Evolutionary conservation across 2,329 filamentous ascomycete species (phyloP).

Genomic region (Fusarium floridanum): DNA sequence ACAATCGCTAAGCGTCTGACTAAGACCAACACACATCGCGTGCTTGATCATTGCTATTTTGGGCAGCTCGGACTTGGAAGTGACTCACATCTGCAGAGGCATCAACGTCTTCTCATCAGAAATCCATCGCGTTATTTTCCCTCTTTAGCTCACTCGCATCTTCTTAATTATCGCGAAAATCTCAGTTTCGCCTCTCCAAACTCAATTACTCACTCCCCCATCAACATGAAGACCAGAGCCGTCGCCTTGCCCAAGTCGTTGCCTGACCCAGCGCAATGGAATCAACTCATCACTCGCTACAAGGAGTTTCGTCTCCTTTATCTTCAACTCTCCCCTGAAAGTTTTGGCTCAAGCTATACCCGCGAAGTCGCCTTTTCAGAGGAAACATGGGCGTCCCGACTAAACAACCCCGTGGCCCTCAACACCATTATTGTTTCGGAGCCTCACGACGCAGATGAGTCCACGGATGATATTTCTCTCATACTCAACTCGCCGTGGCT

Average conservation of each 20-base stretch:
- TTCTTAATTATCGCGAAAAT: neutral
- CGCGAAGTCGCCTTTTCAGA: conserved; percentile 3
- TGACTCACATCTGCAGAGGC: neutral
- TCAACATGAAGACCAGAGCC: conserved; percentile 1
- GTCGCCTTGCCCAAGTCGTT: conserved; percentile 1
- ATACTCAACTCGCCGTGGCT: conserved; percentile 21
- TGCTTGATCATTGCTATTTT: neutral
- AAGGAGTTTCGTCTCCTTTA: conserved; percentile 26
- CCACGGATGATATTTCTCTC: neutral
- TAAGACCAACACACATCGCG: neutral
- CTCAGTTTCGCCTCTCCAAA: neutral
- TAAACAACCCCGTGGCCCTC: conserved; percentile 11
- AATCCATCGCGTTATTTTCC: neutral
- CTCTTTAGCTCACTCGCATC: neutral
- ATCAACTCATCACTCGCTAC: conserved; percentile 6
- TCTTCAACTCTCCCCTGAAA: conserved; percentile 19
- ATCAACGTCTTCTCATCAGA: neutral
- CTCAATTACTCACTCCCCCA: neutral
- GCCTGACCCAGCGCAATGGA: conserved; percentile 1
- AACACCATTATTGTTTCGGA: conserved; percentile 2
- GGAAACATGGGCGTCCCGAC: conserved; percentile 9
- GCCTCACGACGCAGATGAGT: neutral
- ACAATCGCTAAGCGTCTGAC: neutral
- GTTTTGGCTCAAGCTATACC: conserved; percentile 27
- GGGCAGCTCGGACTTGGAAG: neutral